phyloP scores from a whole-genome alignment of 1,139 yeast genomes.

The Debaryomyces subglobosus region DNA sequence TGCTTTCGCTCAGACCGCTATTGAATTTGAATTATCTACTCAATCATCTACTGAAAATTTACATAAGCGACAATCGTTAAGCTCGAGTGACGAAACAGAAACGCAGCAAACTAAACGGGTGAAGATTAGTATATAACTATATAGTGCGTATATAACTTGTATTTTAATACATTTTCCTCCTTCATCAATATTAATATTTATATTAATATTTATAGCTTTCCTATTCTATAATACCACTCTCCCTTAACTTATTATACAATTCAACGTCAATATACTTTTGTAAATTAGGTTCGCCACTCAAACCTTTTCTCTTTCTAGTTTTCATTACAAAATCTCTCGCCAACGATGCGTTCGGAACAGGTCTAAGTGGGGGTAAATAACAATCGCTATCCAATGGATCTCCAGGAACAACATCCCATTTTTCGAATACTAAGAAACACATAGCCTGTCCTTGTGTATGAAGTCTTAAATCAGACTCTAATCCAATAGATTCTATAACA shows the following conservation, averaged over 20 bases:
- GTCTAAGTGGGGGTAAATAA: constrained; percentile 67
- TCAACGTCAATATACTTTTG: constrained; percentile 70
- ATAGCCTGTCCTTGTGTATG: constrained; percentile 80
- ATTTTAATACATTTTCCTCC: background rate
- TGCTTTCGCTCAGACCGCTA: background rate
- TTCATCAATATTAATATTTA: background rate
- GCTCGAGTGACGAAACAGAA: background rate
- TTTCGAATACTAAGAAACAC: constrained; percentile 64
- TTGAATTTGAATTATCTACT: background rate
- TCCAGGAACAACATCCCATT: constrained; percentile 87
- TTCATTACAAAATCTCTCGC: constrained; percentile 90
- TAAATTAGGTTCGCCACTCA: constrained; percentile 76
- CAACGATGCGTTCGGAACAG: constrained; percentile 69
- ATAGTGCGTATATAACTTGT: constrained; percentile 5
- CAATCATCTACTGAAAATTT: background rate
- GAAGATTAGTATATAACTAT: constrained; percentile 8
- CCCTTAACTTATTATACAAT: constrained; percentile 55
- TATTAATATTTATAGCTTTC: background rate
- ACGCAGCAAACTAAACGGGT: background rate
- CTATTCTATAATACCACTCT: constrained; percentile 36
- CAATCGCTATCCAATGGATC: constrained; percentile 78
- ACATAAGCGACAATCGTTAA: background rate
- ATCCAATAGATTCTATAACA: constrained; percentile 86
- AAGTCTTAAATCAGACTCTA: constrained; percentile 82
- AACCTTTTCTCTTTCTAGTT: constrained; percentile 85